These are phyloP conservation scores for Smithsoniella earleae DNA, from an alignment of 163 green algal genomes.

Conservation along the genomic window DNA sequence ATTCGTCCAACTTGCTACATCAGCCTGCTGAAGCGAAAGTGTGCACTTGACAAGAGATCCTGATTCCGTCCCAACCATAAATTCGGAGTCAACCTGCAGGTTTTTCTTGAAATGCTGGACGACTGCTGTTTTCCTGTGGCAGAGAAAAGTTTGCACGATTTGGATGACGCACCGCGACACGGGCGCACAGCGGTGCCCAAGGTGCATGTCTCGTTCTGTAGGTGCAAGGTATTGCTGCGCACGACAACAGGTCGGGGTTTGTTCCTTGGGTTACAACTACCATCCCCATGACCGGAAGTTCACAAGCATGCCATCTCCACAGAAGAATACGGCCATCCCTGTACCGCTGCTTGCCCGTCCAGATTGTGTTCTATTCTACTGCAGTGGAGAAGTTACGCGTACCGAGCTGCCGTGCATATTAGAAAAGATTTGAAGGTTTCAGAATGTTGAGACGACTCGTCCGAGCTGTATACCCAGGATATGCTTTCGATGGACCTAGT, in stretches of 20 bases:
- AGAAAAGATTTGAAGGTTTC: constrained; percentile 19
- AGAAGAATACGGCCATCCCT: constrained; percentile 26
- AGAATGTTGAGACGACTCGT: neutral
- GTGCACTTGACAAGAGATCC: neutral
- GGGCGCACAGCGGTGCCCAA: neutral
- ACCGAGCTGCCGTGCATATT: neutral
- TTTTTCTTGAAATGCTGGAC: neutral
- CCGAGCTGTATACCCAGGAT: constrained; percentile 10
- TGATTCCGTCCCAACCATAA: neutral
- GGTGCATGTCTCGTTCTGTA: neutral
- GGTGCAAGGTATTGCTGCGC: constrained; percentile 2
- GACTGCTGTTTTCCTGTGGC: neutral
- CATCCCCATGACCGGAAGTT: neutral
- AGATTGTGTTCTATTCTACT: neutral
- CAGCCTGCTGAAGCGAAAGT: neutral
- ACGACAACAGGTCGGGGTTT: neutral
- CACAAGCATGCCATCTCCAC: constrained; percentile 13
- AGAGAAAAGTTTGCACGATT: neutral
- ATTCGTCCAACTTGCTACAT: neutral
- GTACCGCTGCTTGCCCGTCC: neutral
- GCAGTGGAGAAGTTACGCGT: no score
- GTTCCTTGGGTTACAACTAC: neutral
- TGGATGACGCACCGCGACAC: neutral
- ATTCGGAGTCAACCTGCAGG: constrained; percentile 24
- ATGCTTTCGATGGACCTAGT: neutral